Conservation (phyloP, 2,329 filamentous ascomycete species). For the Tolypocladium capitatum region DNA sequence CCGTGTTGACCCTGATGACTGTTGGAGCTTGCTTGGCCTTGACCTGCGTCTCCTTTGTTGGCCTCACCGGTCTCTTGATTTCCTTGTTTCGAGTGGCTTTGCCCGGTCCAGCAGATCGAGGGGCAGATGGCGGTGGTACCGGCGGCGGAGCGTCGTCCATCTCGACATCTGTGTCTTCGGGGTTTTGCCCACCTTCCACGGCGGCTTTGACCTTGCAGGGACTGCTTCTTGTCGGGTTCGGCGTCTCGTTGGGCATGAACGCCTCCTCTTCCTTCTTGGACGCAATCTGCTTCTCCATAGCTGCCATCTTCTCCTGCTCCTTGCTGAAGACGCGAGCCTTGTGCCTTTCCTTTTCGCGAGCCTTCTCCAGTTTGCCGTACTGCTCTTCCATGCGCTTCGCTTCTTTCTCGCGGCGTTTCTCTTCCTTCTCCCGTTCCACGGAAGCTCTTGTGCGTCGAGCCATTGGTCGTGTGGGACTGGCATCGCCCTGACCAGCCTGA, state of each 20-base stretch:
- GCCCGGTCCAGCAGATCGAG: constrained; percentile 34
- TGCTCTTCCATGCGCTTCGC: constrained; percentile 47
- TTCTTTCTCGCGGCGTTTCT: constrained; percentile 55
- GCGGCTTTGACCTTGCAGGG: constrained; percentile 34
- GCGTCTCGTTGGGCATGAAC: constrained; percentile 23
- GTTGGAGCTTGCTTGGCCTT: constrained; percentile 56
- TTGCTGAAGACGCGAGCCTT: constrained; percentile 48
- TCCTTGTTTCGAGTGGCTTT: constrained; percentile 37
- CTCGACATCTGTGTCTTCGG: constrained; percentile 32
- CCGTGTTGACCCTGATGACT: constrained; percentile 57
- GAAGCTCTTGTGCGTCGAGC: constrained; percentile 43
- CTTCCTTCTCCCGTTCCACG: constrained; percentile 47
- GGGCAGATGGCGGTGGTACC: constrained; percentile 48
- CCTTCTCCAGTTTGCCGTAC: constrained; percentile 50
- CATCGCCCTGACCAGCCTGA: constrained; percentile 6
- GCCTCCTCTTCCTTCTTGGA: constrained; percentile 41
- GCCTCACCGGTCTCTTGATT: constrained; percentile 47
- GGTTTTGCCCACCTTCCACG: constrained; percentile 16
- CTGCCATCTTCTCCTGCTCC: constrained; percentile 40
- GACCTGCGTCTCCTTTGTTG: constrained; percentile 41
- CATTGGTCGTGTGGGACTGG: constrained; percentile 30
- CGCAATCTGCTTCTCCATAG: constrained; percentile 38
- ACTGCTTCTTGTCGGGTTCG: constrained; percentile 34
- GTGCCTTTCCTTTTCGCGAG: constrained; percentile 55
- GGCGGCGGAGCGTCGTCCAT: constrained; percentile 41